phyloP scores from a whole-genome alignment of 83 land plant species.

The Picea mariana region DNA sequence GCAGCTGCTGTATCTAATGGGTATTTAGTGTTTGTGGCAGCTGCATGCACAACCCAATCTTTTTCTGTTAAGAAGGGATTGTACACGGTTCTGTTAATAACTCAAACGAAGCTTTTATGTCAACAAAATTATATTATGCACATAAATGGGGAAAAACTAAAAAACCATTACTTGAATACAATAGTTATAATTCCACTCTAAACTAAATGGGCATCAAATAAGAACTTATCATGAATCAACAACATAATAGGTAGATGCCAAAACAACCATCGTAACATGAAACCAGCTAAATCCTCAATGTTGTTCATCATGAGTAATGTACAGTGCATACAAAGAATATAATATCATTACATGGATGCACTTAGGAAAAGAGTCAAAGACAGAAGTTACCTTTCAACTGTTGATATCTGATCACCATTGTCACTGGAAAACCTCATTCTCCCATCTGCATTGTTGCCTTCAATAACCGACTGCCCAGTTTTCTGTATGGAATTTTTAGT shows the following conservation, averaged over 20 bases:
- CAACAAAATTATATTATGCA: no score
- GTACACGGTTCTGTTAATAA: no score
- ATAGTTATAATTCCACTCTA: not conserved
- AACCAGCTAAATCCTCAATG: not conserved
- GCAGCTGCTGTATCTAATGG: no score
- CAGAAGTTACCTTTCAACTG: not conserved
- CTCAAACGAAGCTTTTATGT: no score
- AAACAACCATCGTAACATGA: not conserved
- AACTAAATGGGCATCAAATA: not conserved
- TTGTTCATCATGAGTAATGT: not conserved
- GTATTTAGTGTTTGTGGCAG: no score
- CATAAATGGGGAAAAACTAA: not conserved
- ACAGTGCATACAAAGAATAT: not conserved
- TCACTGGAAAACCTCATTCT: not conserved
- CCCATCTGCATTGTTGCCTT: not conserved
- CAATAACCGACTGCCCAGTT: not conserved
- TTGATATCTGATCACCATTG: not conserved
- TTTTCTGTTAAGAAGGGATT: no score
- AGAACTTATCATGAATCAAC: not conserved
- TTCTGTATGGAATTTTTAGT: not conserved
- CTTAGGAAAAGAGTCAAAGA: not conserved
- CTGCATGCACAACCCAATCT: no score
- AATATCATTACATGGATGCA: not conserved
- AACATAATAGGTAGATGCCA: not conserved
- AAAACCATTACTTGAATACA: not conserved